phyloP scores from a whole-genome alignment of 768 basidiomycete genomes.

The Hortiboletus campestris region DNA sequence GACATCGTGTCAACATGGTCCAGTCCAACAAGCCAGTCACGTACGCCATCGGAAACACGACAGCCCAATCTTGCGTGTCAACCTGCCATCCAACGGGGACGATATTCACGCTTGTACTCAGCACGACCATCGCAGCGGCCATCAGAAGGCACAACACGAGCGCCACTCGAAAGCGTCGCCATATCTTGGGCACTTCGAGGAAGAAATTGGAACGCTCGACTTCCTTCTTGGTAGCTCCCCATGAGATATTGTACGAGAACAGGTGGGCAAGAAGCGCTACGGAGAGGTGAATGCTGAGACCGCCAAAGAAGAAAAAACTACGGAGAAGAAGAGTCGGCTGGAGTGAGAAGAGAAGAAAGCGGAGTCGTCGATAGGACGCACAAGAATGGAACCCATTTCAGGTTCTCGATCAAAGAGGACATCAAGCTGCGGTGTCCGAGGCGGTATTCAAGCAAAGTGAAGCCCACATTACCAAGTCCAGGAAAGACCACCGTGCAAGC shows the following conservation, averaged over 20 bases:
- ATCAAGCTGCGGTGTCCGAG: constrained; percentile 43
- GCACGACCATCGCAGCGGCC: constrained; percentile 54
- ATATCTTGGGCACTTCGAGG: constrained; percentile 82
- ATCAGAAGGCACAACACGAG: constrained; percentile 52
- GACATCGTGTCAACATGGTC: neutral
- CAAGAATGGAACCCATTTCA: constrained; percentile 40
- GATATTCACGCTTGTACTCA: constrained; percentile 40
- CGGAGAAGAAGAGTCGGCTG: neutral
- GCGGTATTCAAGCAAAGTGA: constrained; percentile 73
- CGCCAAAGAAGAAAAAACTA: constrained; percentile 54
- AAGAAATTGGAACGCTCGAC: constrained; percentile 91
- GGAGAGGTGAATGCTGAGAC: constrained; percentile 52
- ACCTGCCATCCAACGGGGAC: constrained; percentile 73
- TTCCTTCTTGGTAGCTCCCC: constrained; percentile 72
- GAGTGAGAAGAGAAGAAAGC: neutral
- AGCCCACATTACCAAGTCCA: constrained; percentile 70
- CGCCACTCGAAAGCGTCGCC: constrained; percentile 71
- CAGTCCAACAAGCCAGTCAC: neutral
- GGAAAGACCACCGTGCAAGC: constrained; percentile 76
- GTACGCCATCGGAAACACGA: constrained; percentile 70
- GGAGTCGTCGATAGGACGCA: constrained; percentile 5
- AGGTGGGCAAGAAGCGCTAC: constrained; percentile 54
- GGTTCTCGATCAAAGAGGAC: constrained; percentile 25
- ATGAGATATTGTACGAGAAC: constrained; percentile 57
- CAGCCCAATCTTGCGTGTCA: constrained; percentile 58